Conservation (phyloP, 2,329 filamentous ascomycete genomes). For the Tolypocladium tropicale region DNA sequence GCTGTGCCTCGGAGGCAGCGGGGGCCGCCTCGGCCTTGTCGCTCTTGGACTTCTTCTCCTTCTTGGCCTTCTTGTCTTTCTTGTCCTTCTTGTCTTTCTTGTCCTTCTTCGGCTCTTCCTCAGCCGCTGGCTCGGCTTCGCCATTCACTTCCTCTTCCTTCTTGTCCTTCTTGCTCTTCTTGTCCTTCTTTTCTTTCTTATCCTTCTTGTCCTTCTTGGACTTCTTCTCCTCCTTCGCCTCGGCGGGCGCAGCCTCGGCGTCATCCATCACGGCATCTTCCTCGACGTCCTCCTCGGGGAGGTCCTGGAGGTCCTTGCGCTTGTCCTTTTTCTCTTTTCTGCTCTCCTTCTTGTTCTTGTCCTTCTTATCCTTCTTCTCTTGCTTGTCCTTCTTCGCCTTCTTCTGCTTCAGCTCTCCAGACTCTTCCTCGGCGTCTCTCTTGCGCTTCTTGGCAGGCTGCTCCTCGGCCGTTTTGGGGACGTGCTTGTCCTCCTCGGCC, state of each 20-base stretch:
- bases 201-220: constrained; percentile 9
- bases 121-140: constrained; percentile 13
- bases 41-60: background rate
- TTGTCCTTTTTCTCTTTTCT: constrained; percentile 31
- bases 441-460: constrained; percentile 25
- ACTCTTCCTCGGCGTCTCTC: constrained; percentile 17
- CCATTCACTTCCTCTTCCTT: constrained; percentile 9
- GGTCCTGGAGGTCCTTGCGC: constrained; percentile 25
- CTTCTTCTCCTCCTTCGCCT: constrained; percentile 8
- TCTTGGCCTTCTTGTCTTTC: constrained; percentile 1
- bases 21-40: background rate
- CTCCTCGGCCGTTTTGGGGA: constrained; percentile 11
- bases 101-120: constrained; percentile 19
- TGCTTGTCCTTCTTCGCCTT: constrained; percentile 21
- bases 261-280: constrained; percentile 10
- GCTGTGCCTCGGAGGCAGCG: background rate
- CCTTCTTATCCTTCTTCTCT: constrained; percentile 21
- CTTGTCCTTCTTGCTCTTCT: constrained; percentile 10
- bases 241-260: constrained; percentile 6
- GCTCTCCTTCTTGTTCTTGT: constrained; percentile 19
- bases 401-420: constrained; percentile 13
- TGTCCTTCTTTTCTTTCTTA: constrained; percentile 6
- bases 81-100: constrained; percentile 7
- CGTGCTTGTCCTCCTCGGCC: constrained; percentile 17
- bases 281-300: constrained; percentile 21